A percentile compares a stretch with the other conserved stretches of the same genome.
Conservation (phyloP, 2,329 filamentous ascomycete genomes). For the Pseudophaeomoniella oleicola region DNA sequence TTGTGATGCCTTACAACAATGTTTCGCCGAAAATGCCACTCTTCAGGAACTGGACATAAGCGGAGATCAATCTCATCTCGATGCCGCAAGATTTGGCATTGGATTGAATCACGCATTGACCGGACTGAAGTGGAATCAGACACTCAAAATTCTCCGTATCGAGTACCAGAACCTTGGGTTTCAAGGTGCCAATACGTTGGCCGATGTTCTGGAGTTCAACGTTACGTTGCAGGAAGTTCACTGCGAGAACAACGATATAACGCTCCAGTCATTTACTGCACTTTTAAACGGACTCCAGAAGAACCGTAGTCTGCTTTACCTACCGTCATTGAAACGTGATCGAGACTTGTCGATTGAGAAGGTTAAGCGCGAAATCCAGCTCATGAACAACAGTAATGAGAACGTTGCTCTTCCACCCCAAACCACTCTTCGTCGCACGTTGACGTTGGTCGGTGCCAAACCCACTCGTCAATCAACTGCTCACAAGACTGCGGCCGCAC, state of each 20-base stretch:
- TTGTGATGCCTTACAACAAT: slow-evolving; percentile 44
- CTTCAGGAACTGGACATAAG: slow-evolving; percentile 55
- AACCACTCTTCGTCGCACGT: slow-evolving; percentile 26
- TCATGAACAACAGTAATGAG: slow-evolving; percentile 19
- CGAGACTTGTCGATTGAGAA: slow-evolving; percentile 46
- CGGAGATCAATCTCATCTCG: slow-evolving; percentile 56
- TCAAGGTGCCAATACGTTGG: slow-evolving; percentile 54
- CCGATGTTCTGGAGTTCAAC: slow-evolving; percentile 54
- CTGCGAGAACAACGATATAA: slow-evolving; percentile 56
- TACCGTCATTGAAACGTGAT: slow-evolving; percentile 50
- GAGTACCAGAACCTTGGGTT: slow-evolving; percentile 55
- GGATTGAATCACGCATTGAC: slow-evolving; percentile 52
- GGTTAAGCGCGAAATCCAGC: slow-evolving; percentile 40
- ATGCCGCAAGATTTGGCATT: slow-evolving; percentile 53
- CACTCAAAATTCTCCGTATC: slow-evolving; percentile 47
- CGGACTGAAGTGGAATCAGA: slow-evolving; percentile 49
- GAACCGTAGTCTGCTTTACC: slow-evolving; percentile 46
- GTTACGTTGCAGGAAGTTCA: slow-evolving; percentile 48
- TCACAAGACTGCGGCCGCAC: slow-evolving; percentile 3
- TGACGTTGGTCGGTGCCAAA: slow-evolving; percentile 22
- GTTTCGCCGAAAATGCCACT: slow-evolving; percentile 54
- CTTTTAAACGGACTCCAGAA: slow-evolving; percentile 53
- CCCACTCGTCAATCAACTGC: slow-evolving; percentile 5
- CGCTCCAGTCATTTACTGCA: slow-evolving; percentile 46
- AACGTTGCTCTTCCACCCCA: slow-evolving; percentile 23